Percentiles rank a stretch among this genome's conserved stretches.
These are phyloP conservation scores for Talaromyces trachyspermus DNA, from an alignment of 495 filamentous ascomycete species.

Conservation along the genomic window DNA sequence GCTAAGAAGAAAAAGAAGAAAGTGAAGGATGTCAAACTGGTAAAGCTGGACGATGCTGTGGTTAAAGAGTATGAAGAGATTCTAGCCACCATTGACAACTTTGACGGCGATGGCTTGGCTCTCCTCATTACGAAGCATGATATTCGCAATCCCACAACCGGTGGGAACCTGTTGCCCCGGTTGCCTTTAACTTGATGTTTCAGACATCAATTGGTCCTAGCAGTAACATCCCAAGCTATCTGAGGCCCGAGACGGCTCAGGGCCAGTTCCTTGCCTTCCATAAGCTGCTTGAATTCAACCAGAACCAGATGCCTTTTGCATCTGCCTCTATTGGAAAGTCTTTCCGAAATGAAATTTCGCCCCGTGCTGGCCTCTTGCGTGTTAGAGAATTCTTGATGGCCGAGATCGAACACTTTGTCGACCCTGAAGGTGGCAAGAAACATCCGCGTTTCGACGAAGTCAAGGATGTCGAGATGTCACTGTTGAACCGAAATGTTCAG, in stretches of 20 bases:
- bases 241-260: constrained; percentile 62
- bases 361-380: constrained; percentile 57
- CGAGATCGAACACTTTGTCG: constrained; percentile 68
- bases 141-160: constrained; percentile 58
- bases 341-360: constrained; percentile 69
- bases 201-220: constrained; percentile 63
- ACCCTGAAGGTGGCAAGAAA: constrained; percentile 64
- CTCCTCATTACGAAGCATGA: constrained; percentile 55
- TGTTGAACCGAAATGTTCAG: constrained; percentile 67
- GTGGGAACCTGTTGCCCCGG: constrained; percentile 54
- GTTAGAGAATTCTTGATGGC: constrained; percentile 71
- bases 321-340: constrained; percentile 72
- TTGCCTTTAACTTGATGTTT: constrained; percentile 72
- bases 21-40: constrained; percentile 45
- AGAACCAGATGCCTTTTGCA: constrained; percentile 63
- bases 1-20: constrained; percentile 65
- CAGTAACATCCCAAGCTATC: constrained; percentile 54
- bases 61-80: constrained; percentile 62
- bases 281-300: constrained; percentile 65
- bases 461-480: constrained; percentile 51
- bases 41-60: constrained; percentile 57
- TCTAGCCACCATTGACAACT: constrained; percentile 69
- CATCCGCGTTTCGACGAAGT: constrained; percentile 59
- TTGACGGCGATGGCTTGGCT: constrained; percentile 55
- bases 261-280: constrained; percentile 62